Evolutionary conservation across 139 green algal species (phyloP).

Genomic region (Coccomyxa sp.): DNA sequence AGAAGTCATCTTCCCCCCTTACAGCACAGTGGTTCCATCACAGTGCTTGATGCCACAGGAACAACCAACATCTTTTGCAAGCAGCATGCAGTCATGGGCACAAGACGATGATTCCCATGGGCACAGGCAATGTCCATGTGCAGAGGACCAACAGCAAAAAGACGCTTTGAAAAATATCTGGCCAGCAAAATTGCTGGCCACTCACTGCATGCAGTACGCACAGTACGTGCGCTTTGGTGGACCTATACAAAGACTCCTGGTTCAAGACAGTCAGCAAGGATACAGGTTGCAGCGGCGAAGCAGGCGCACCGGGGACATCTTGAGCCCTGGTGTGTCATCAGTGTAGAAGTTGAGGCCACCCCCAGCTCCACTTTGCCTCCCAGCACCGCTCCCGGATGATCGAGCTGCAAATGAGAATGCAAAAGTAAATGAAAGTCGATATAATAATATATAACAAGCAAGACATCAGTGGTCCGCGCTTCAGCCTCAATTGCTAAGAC

Average conservation of each 20-base stretch:
- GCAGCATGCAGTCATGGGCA: background rate
- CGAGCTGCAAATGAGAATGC: background rate
- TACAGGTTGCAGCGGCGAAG: background rate
- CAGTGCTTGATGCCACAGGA: too few relatives aligned
- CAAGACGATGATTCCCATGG: background rate
- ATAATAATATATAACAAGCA: too few relatives aligned
- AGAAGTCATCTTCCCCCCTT: too few relatives aligned
- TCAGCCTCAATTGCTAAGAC: too few relatives aligned
- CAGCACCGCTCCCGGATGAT: background rate
- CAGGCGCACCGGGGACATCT: constrained; percentile 58
- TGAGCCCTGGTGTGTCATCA: constrained; percentile 68
- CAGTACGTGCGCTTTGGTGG: background rate
- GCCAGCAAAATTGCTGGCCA: background rate
- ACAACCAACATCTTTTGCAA: too few relatives aligned
- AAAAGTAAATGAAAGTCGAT: background rate
- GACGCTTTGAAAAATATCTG: background rate
- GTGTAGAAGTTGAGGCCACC: constrained; percentile 65
- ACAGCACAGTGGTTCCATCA: too few relatives aligned
- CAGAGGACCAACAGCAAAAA: background rate
- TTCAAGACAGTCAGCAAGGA: background rate
- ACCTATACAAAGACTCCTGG: background rate
- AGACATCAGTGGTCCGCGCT: too few relatives aligned
- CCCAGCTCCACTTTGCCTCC: background rate
- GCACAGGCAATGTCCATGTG: background rate
- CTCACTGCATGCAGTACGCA: background rate